Evolutionary conservation across 1,139 yeast species (phyloP), one percentile per base, ranked within the genome.

Genomic region (Eremothecium sinecaudum): DNA sequence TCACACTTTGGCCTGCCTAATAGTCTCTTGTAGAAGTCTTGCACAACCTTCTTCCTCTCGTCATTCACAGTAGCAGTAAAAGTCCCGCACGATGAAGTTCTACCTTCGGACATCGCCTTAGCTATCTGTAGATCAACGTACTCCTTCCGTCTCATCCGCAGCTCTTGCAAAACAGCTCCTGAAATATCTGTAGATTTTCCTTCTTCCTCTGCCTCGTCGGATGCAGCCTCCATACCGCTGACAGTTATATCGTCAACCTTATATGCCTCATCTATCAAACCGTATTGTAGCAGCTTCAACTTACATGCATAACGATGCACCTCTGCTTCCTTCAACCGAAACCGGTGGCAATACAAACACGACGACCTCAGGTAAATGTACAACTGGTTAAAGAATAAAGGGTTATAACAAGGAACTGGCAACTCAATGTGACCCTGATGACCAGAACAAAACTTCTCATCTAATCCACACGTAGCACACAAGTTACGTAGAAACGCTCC

Each of bases 341-440:
- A 84, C 42, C 72, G 77, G 58, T 83, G 93, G 63, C 99, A 92
- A 63, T 75, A 87, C 39, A 90, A 69, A 70, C 99, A 92, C 18
- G 90, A 64, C 27, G 90, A 71, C 58, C 97, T 71, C 53, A 92
- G 67, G 50, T 79, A 77, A 41, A 82, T 71, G 64, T 79, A 90
- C 67, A 92, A 67, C 61, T 90, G 97, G 54, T 76, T 74, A 73
- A 92, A 90, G 56, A 92, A 90, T 51, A 92, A 64, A 12, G 98
- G 97, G 56, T 86, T 90, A 66, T 86, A 92, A 31, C 84, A 93
- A 4, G 97, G 94, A 25, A 84, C 79, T 7, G 98, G 98, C 47
- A 92, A 71, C 58, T 90, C 96, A 41, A 92, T 86, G 60, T 92
- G 98, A 40, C 99, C 99, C 63, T 84, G 86, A 60, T 92, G 99